phyloP scores from a whole-genome alignment of 306 rosid genomes.

The Cicer arietinum region DNA sequence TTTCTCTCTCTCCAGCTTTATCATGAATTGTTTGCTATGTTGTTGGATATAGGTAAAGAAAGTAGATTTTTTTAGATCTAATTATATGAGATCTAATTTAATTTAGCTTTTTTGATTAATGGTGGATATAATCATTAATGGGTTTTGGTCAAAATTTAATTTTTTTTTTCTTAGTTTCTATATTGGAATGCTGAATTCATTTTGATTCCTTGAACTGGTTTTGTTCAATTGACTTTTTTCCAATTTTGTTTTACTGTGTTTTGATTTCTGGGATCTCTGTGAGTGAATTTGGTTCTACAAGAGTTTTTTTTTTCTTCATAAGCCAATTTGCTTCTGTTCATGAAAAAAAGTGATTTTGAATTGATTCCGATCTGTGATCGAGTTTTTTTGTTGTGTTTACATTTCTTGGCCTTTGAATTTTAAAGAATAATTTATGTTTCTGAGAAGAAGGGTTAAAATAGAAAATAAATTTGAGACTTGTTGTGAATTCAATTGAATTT shows the following conservation, averaged over 20 bases:
- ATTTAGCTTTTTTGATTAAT: conserved; percentile 28
- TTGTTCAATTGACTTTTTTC: conserved; percentile 36
- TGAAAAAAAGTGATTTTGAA: conserved; percentile 38
- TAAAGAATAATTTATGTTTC: neutral
- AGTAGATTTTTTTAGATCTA: conserved; percentile 46
- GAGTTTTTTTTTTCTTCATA: conserved; percentile 16
- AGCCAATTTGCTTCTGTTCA: conserved; percentile 24
- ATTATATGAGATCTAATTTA: conserved; percentile 43
- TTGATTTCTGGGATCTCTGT: conserved; percentile 48
- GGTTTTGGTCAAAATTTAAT: conserved; percentile 36
- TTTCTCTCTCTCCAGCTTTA: no score
- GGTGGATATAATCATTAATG: conserved; percentile 11
- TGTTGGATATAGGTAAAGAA: neutral
- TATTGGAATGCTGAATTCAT: conserved; percentile 45
- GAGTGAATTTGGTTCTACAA: neutral
- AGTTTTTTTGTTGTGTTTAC: conserved; percentile 12
- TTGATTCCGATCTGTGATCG: conserved; percentile 52
- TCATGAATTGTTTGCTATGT: neutral
- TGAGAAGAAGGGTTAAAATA: conserved; percentile 2
- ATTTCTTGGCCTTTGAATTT: conserved; percentile 41
- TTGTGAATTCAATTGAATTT: conserved; percentile 43
- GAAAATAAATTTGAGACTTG: conserved; percentile 17
- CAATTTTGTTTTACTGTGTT: conserved; percentile 25
- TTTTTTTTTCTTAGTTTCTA: conserved; percentile 31
- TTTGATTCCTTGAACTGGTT: conserved; percentile 17